Conservation (phyloP, 2,329 filamentous ascomycete genomes). For the Penicillium sp. region DNA sequence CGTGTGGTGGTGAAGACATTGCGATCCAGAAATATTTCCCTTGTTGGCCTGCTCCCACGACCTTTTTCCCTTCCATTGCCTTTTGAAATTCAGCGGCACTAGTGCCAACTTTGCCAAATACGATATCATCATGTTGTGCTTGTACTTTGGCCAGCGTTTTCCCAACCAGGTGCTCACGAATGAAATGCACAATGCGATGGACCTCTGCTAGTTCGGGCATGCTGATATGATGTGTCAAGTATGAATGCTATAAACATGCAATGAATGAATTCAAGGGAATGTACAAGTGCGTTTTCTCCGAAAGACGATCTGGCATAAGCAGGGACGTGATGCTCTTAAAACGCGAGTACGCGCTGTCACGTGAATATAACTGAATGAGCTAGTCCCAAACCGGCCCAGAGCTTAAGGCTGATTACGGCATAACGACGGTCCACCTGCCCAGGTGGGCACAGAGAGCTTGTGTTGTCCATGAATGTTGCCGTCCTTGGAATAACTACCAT, state of each 20-base stretch:
- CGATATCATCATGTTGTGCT: constrained; percentile 74
- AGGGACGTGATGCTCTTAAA: not conserved
- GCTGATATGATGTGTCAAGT: constrained; percentile 1
- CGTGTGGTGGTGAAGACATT: constrained; percentile 74
- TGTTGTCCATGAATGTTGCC: not conserved
- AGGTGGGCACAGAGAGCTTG: not conserved
- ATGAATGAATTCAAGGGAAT: constrained; percentile 1
- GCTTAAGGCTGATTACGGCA: not conserved
- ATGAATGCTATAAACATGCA: not conserved
- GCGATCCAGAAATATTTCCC: constrained; percentile 97
- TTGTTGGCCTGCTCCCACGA: constrained; percentile 71
- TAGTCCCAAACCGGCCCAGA: not conserved
- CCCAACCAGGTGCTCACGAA: constrained; percentile 78
- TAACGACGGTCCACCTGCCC: not conserved
- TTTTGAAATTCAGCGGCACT: constrained; percentile 70
- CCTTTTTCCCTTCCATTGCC: constrained; percentile 71
- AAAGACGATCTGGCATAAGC: not conserved
- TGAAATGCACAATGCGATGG: constrained; percentile 79
- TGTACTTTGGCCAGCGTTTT: constrained; percentile 70
- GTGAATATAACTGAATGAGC: not conserved
- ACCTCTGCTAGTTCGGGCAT: constrained; percentile 61
- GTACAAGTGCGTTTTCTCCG: not conserved
- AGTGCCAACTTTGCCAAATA: constrained; percentile 89
- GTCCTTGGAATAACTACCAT: too few relatives aligned
- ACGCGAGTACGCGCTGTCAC: constrained; percentile 4